phyloP scores from a whole-genome alignment of 371 early-diverging fungal species.

The Globomyces sp. region DNA sequence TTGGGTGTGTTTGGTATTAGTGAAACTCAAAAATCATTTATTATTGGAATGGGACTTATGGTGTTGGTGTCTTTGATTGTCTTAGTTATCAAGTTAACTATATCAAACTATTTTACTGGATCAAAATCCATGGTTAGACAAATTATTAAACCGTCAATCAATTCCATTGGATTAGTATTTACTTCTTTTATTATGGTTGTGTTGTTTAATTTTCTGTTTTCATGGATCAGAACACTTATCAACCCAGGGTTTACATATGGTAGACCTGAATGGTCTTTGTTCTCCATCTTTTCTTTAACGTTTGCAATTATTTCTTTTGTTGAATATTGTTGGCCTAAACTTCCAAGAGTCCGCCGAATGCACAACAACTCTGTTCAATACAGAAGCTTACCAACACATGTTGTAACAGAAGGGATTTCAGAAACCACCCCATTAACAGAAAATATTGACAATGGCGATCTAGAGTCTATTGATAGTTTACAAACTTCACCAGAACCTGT shows the following conservation, averaged over 20 bases:
- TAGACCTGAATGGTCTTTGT: conserved; percentile 26
- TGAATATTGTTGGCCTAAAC: conserved; percentile 32
- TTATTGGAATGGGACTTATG: too few species aligned
- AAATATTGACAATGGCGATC: background rate
- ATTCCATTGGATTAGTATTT: conserved; percentile 24
- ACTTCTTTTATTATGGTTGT: conserved; percentile 14
- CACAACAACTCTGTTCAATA: background rate
- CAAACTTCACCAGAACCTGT: background rate
- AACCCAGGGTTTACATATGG: conserved; percentile 41
- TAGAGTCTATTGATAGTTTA: background rate
- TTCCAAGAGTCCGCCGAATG: conserved; percentile 9
- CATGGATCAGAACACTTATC: conserved; percentile 21
- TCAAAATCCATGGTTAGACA: background rate
- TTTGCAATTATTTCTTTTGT: conserved; percentile 21
- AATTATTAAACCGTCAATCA: conserved; percentile 26
- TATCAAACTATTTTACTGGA: too few species aligned
- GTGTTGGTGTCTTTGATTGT: too few species aligned
- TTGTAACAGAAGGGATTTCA: background rate
- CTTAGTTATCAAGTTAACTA: too few species aligned
- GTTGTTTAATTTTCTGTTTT: conserved; percentile 17
- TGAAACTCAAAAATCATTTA: too few species aligned
- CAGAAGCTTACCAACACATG: background rate
- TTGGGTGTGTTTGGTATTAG: background rate
- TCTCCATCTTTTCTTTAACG: conserved; percentile 28
- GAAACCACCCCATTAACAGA: background rate